phyloP scores from a whole-genome alignment of 768 basidiomycete species.

The Cubamyces sp. region DNA sequence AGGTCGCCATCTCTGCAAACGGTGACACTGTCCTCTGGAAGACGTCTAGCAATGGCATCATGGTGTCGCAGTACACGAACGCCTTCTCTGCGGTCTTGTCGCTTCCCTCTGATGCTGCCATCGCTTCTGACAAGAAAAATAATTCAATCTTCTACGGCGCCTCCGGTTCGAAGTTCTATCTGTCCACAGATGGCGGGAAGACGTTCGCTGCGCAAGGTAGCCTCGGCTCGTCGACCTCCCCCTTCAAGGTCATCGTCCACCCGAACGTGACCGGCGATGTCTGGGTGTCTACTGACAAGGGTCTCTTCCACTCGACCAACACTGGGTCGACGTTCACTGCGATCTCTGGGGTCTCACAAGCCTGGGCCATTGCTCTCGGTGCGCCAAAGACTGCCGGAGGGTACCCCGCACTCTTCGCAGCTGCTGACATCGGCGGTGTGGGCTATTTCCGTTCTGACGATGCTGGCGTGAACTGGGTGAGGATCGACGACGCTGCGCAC shows the following conservation, averaged over 20 bases:
- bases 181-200: slow-evolving; percentile 60
- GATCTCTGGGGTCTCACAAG: slow-evolving; percentile 49
- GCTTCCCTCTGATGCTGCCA: slow-evolving; percentile 55
- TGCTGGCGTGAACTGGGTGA: slow-evolving; percentile 56
- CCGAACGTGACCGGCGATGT: slow-evolving; percentile 59
- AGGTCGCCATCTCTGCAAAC: slow-evolving; percentile 51
- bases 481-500: slow-evolving; percentile 60
- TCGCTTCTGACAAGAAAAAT: slow-evolving; percentile 66
- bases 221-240: slow-evolving; percentile 52
- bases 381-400: slow-evolving; percentile 50
- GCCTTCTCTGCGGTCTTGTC: slow-evolving; percentile 53
- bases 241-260: slow-evolving; percentile 58
- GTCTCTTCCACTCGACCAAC: slow-evolving; percentile 61
- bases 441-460: slow-evolving; percentile 64
- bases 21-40: slow-evolving; percentile 64
- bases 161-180: slow-evolving; percentile 56
- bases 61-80: slow-evolving; percentile 54
- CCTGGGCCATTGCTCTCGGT: slow-evolving; percentile 63
- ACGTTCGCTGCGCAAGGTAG: slow-evolving; percentile 50
- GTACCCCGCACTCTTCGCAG: slow-evolving; percentile 59
- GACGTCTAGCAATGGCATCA: slow-evolving; percentile 50
- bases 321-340: slow-evolving; percentile 52
- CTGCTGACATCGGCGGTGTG: slow-evolving; percentile 52
- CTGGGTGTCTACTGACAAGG: slow-evolving; percentile 65
- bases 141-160: slow-evolving; percentile 64